Conservation (phyloP, 1,284 basidiomycete genomes). For the Neotropicomus parvogracilis region DNA sequence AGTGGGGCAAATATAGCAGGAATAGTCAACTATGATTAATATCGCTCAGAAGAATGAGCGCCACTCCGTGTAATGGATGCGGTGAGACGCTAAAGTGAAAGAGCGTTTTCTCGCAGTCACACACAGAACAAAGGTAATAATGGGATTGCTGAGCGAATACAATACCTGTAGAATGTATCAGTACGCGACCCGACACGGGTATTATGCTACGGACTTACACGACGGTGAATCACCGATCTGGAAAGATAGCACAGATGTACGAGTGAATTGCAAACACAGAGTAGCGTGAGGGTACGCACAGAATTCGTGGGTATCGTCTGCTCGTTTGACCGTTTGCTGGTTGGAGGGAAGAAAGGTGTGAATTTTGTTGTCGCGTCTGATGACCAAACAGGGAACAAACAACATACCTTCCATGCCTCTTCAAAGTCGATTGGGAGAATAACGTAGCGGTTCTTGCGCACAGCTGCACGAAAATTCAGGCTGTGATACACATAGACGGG, state of each 20-base stretch:
- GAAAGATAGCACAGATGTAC: neutral
- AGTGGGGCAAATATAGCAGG: slow-evolving; percentile 46
- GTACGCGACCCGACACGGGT: neutral
- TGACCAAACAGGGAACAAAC: slow-evolving; percentile 42
- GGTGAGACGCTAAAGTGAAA: slow-evolving; percentile 81
- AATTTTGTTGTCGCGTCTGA: slow-evolving; percentile 35
- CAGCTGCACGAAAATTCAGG: slow-evolving; percentile 53
- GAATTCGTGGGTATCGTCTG: slow-evolving; percentile 93
- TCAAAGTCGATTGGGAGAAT: slow-evolving; percentile 98
- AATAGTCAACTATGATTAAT: slow-evolving; percentile 38
- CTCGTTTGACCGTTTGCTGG: slow-evolving; percentile 90
- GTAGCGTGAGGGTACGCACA: slow-evolving; percentile 53
- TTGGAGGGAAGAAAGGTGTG: slow-evolving; percentile 33
- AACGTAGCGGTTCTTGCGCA: slow-evolving; percentile 96
- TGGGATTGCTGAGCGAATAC: slow-evolving; percentile 31
- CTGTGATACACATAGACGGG: neutral
- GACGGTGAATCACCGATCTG: slow-evolving; percentile 27
- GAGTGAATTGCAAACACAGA: neutral
- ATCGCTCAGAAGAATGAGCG: slow-evolving; percentile 83
- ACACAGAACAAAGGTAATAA: slow-evolving; percentile 16
- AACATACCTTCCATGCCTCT: slow-evolving; percentile 95
- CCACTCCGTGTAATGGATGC: slow-evolving; percentile 52
- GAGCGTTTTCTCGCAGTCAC: slow-evolving; percentile 33
- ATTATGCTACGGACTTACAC: slow-evolving; percentile 18
- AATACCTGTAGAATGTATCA: slow-evolving; percentile 17